A percentile compares a stretch with the other conserved stretches of the same genome.
Conservation (phyloP, 345 rosid genomes). For the Lepidium didymum region DNA sequence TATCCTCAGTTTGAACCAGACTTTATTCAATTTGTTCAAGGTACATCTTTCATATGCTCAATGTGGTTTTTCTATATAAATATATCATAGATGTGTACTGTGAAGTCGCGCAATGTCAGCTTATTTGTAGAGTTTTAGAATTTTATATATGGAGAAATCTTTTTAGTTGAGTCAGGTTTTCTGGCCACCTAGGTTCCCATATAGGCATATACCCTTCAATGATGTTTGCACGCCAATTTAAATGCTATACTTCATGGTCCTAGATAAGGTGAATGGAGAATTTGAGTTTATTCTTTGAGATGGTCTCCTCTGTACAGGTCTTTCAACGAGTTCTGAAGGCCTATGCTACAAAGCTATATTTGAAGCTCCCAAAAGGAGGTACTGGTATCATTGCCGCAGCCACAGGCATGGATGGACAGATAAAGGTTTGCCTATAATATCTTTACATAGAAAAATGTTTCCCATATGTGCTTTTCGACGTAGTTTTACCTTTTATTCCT, state of each 20-base stretch:
- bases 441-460: background rate
- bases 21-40: slow-evolving; percentile 83
- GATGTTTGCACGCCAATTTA: background rate
- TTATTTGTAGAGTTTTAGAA: background rate
- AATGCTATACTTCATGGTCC: background rate
- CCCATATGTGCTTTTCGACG: background rate
- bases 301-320: slow-evolving; percentile 42
- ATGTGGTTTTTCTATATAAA: background rate
- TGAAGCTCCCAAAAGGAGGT: slow-evolving; percentile 90
- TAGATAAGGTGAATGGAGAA: background rate
- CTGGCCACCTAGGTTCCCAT: background rate
- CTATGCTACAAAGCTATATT: slow-evolving; percentile 80
- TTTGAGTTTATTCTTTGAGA: background rate
- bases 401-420: slow-evolving; percentile 94
- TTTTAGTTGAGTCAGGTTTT: slow-evolving; percentile 9
- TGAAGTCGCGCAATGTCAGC: background rate
- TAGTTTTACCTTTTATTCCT: background rate
- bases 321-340: slow-evolving; percentile 92
- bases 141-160: slow-evolving; percentile 1
- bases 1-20: slow-evolving; percentile 79
- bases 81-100: background rate
- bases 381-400: slow-evolving; percentile 97
- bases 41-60: slow-evolving; percentile 32
- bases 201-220: background rate
- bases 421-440: slow-evolving; percentile 50